Evolutionary conservation across 192 early-diverging fungal species (phyloP).

Genomic region (Umbelopsis ramanniana): DNA sequence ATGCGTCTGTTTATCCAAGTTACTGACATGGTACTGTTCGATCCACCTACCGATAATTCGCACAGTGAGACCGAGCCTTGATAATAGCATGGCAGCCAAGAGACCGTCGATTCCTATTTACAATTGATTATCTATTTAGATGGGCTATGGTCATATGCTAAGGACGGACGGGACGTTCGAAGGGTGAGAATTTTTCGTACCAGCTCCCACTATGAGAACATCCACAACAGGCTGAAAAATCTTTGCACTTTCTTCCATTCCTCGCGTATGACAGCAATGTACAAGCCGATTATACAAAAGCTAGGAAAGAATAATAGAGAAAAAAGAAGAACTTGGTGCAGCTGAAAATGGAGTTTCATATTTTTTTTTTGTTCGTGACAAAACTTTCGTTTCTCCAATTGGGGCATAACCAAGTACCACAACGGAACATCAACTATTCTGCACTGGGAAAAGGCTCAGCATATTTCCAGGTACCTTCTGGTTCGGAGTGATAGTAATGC

Average conservation of each 20-base stretch:
- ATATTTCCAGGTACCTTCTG: background rate
- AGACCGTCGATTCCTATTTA: conserved; percentile 7
- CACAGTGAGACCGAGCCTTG: background rate
- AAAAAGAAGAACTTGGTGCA: background rate
- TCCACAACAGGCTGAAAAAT: background rate
- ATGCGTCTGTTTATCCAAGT: background rate
- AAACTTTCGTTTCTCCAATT: background rate
- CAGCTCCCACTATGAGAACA: conserved; percentile 13
- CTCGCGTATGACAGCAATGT: background rate
- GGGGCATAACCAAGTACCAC: conserved; percentile 4
- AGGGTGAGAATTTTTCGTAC: background rate
- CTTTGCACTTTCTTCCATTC: background rate
- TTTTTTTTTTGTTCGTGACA: conserved; percentile 8
- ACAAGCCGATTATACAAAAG: background rate
- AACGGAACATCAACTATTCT: background rate
- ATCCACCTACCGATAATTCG: background rate
- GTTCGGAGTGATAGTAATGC: conserved; percentile 5
- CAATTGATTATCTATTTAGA: background rate
- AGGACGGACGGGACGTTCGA: background rate
- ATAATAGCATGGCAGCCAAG: conserved; percentile 4
- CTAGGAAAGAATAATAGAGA: background rate
- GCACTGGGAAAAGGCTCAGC: conserved; percentile 15
- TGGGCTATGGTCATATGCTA: background rate
- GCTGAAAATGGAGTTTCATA: conserved; percentile 10
- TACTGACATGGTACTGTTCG: too few species aligned